Evolutionary conservation across 257 asterid species (phyloP).

Genomic region (Solanum tarijense): DNA sequence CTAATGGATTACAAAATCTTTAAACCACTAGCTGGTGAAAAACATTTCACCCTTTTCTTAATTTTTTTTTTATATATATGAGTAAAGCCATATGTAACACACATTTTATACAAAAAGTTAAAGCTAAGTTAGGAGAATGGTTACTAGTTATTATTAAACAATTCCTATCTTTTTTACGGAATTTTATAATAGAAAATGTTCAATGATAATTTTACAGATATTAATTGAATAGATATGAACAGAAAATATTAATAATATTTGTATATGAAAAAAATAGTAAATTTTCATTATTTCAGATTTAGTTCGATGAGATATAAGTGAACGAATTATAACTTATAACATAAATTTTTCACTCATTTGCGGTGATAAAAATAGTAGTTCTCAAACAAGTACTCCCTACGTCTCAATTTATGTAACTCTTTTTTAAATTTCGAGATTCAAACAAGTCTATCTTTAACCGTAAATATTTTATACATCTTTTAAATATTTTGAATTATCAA

Average conservation of each 20-base stretch:
- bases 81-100: not conserved
- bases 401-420: too few relatives aligned
- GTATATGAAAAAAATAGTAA: too few relatives aligned
- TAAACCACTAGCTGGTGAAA: not conserved
- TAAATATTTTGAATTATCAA: not conserved
- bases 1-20: not conserved
- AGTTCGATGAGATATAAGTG: not conserved
- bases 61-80: not conserved
- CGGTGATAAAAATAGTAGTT: too few relatives aligned
- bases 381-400: not conserved
- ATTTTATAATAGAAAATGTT: not conserved
- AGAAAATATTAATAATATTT: not conserved
- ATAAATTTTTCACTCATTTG: too few relatives aligned
- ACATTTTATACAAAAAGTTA: not conserved
- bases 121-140: not conserved
- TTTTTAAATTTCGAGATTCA: too few relatives aligned
- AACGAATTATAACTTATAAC: too few relatives aligned
- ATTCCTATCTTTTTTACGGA: not conserved
- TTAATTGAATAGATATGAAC: not conserved
- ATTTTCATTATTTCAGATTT: not conserved
- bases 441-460: too few relatives aligned
- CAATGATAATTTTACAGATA: not conserved
- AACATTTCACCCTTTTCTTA: not conserved
- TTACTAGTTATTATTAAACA: too few relatives aligned
- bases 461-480: too few relatives aligned